A percentile compares a stretch with the other conserved stretches of the same genome.
Conservation (phyloP, 306 rosid genomes). For the Herpetospermum pedunculosum region DNA sequence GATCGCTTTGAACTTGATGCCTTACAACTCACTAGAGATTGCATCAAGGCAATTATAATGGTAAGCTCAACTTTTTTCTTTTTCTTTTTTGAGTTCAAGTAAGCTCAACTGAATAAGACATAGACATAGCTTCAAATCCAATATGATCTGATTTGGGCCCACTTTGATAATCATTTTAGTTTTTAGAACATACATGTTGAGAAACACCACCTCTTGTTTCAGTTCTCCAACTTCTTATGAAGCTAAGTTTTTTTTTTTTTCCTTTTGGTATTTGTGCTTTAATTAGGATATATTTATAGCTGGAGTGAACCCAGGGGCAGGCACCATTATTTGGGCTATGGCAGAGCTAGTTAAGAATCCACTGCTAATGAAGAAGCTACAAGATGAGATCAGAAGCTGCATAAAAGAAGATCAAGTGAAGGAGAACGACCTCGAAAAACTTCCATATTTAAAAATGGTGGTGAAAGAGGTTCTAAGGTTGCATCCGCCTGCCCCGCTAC, state of each 20-base stretch:
- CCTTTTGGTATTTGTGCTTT: not conserved
- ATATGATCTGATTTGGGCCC: not conserved
- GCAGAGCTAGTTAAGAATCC: constrained; percentile 24
- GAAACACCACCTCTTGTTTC: no score
- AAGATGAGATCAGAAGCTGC: constrained; percentile 24
- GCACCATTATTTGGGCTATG: constrained; percentile 23
- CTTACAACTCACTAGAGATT: not conserved
- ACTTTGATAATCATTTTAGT: not conserved
- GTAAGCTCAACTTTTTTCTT: not conserved
- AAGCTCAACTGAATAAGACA: not conserved
- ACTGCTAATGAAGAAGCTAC: constrained; percentile 18
- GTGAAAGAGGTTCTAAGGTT: constrained; percentile 29
- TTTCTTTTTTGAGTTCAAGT: not conserved
- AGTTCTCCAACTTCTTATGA: not conserved
- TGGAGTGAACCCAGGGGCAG: constrained; percentile 8
- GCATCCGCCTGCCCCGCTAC: constrained; percentile 20
- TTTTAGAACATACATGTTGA: no score
- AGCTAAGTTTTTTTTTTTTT: not conserved
- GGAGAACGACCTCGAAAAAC: not conserved
- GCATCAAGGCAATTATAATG: not conserved
- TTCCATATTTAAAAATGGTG: constrained; percentile 22
- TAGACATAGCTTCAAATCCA: not conserved
- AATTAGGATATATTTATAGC: constrained; percentile 28
- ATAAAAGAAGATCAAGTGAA: not conserved
- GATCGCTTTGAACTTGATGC: not conserved